Conservation (phyloP, 352 stramenopile species). For the Phytopythium delawarense region DNA sequence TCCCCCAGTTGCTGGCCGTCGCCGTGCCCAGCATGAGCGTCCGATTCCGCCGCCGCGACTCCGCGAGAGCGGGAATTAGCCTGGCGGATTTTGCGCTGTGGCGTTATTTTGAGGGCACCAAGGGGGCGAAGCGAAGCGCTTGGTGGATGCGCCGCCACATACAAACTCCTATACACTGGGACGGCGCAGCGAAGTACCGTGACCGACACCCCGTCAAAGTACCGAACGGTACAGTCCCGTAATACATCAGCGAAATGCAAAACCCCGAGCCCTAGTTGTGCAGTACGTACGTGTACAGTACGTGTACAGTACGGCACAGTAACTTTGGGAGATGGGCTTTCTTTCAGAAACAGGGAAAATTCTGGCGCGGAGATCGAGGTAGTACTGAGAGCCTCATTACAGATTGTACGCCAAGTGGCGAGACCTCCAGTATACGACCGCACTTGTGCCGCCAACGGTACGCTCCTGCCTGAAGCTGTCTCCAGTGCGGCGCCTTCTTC, state of each 20-base stretch:
- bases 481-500: background rate
- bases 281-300: too few relatives aligned
- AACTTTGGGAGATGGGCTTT: background rate
- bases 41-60: background rate
- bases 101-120: background rate
- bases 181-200: background rate
- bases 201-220: background rate
- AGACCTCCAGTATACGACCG: background rate
- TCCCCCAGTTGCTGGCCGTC: slow-evolving; percentile 43
- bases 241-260: background rate
- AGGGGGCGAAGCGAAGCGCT: background rate
- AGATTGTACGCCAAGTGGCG: background rate
- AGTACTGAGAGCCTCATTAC: background rate
- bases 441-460: background rate
- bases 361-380: background rate
- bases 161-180: background rate
- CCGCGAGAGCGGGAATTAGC: background rate
- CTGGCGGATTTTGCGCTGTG: background rate
- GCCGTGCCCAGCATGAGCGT: slow-evolving; percentile 33
- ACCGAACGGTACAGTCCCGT: background rate
- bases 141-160: background rate
- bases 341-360: background rate
- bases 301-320: background rate
- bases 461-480: background rate
- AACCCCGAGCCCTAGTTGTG: background rate